Evolutionary conservation across 2,329 filamentous ascomycete genomes (phyloP).

Genomic region (Beauveria sp.): DNA sequence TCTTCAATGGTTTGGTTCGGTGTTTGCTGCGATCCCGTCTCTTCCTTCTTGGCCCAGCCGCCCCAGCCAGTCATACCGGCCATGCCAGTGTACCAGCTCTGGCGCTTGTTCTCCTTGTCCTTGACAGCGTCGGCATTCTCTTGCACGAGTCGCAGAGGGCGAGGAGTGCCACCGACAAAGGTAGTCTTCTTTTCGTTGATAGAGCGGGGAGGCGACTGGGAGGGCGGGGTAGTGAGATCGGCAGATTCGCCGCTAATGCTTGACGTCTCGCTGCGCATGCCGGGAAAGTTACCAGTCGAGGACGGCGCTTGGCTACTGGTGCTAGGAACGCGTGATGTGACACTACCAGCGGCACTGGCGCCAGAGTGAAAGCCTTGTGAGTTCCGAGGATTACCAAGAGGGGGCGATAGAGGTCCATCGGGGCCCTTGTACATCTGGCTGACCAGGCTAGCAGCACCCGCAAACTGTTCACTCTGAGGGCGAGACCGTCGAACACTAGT

Average conservation of each 20-base stretch:
- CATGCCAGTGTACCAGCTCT: slow-evolving; percentile 48
- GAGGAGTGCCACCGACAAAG: slow-evolving; percentile 62
- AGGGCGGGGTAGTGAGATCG: slow-evolving; percentile 37
- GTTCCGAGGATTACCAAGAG: slow-evolving; percentile 49
- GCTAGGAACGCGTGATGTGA: slow-evolving; percentile 44
- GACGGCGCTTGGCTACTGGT: slow-evolving; percentile 35
- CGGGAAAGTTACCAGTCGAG: slow-evolving; percentile 59
- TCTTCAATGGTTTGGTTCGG: slow-evolving; percentile 27
- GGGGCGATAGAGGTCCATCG: slow-evolving; percentile 54
- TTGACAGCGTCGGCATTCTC: slow-evolving; percentile 54
- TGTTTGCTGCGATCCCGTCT: slow-evolving; percentile 18
- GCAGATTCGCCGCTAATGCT: slow-evolving; percentile 63
- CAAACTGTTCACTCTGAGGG: slow-evolving; percentile 58
- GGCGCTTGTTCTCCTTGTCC: slow-evolving; percentile 48
- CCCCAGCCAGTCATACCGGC: slow-evolving; percentile 39
- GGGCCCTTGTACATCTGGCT: slow-evolving; percentile 84
- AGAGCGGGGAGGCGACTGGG: slow-evolving; percentile 46
- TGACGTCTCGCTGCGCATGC: slow-evolving; percentile 58
- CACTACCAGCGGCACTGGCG: slow-evolving; percentile 40
- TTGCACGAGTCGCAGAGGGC: slow-evolving; percentile 80
- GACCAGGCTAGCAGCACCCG: slow-evolving; percentile 59
- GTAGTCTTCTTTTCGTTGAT: slow-evolving; percentile 49
- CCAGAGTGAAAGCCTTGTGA: slow-evolving; percentile 57
- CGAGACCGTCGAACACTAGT: slow-evolving; percentile 46
- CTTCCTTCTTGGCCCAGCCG: slow-evolving; percentile 44